Evolutionary conservation across 2,329 filamentous ascomycete genomes (phyloP).

Genomic region (Aspergillus jensenii): DNA sequence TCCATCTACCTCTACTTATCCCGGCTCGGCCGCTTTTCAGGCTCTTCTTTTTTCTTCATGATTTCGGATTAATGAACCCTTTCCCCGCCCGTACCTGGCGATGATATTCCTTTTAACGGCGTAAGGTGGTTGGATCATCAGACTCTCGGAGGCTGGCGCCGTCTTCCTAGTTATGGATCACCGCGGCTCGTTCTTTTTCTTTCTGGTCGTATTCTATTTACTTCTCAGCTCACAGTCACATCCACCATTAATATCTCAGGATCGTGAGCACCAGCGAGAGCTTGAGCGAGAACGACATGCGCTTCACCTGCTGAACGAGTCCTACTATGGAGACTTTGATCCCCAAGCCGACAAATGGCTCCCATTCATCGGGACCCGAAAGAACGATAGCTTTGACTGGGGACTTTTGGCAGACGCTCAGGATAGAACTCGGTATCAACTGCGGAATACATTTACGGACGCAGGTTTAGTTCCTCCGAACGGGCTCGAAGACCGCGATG

Average conservation of each 20-base stretch:
- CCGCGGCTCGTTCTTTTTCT: slow-evolving; percentile 49
- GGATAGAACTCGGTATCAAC: slow-evolving; percentile 61
- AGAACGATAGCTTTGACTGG: slow-evolving; percentile 77
- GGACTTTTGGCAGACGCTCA: slow-evolving; percentile 67
- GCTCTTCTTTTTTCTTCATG: background rate
- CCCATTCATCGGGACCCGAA: slow-evolving; percentile 75
- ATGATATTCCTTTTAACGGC: slow-evolving; percentile 26
- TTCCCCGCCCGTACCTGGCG: slow-evolving; percentile 11
- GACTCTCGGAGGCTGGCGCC: slow-evolving; percentile 25
- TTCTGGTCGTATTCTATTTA: slow-evolving; percentile 55
- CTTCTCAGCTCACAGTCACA: slow-evolving; percentile 51
- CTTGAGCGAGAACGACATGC: slow-evolving; percentile 52
- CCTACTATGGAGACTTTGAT: slow-evolving; percentile 54
- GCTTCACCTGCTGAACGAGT: slow-evolving; percentile 51
- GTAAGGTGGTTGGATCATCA: slow-evolving; percentile 16
- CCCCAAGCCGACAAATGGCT: slow-evolving; percentile 51
- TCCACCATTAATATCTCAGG: slow-evolving; percentile 39
- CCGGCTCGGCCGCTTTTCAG: background rate
- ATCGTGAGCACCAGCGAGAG: slow-evolving; percentile 49
- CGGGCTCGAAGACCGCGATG: slow-evolving; percentile 26
- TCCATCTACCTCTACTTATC: slow-evolving; percentile 3
- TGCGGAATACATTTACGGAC: slow-evolving; percentile 34
- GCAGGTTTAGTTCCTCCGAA: slow-evolving; percentile 32
- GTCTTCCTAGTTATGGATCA: slow-evolving; percentile 42
- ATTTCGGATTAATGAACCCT: background rate